A percentile compares a stretch with the other conserved stretches of the same genome.
phyloP scores from a whole-genome alignment of 768 basidiomycete species.

The Rhodotorula paludigena region DNA sequence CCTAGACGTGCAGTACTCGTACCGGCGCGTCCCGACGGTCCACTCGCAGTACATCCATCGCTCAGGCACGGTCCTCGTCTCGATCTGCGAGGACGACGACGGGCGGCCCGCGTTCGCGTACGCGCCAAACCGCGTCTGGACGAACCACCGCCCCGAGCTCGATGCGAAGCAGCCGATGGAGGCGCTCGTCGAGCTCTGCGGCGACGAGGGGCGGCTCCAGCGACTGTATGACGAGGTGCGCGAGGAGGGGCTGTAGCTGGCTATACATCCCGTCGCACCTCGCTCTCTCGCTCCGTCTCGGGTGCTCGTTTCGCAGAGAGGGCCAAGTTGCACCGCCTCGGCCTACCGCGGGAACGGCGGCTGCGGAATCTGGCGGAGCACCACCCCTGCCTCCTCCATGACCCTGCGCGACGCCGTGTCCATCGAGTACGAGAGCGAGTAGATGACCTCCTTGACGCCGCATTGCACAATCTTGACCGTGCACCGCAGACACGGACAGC shows the following conservation, averaged over 20 bases:
- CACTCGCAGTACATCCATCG: conserved; percentile 90
- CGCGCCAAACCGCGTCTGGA: conserved; percentile 43
- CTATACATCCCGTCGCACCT: neutral
- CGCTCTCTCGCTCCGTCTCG: neutral
- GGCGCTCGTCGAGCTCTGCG: conserved; percentile 63
- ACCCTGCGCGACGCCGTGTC: conserved; percentile 43
- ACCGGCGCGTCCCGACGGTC: conserved; percentile 67
- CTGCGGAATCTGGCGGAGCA: conserved; percentile 40
- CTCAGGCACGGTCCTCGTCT: conserved; percentile 81
- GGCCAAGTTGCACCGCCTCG: neutral
- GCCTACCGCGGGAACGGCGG: conserved; percentile 15
- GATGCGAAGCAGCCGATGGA: conserved; percentile 60
- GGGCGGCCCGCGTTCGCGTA: conserved; percentile 45
- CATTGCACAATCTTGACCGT: conserved; percentile 96
- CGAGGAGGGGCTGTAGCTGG: neutral
- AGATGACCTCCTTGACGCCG: conserved; percentile 85
- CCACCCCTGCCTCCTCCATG: conserved; percentile 44
- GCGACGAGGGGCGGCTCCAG: conserved; percentile 55
- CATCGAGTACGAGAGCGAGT: conserved; percentile 94
- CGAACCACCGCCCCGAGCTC: conserved; percentile 55
- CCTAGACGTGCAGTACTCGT: conserved; percentile 80
- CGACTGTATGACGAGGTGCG: conserved; percentile 56
- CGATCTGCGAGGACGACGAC: conserved; percentile 71
- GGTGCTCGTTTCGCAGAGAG: too few species aligned
- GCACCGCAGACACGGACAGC: conserved; percentile 96